phyloP scores from a whole-genome alignment of 2,329 filamentous ascomycete genomes.

The Verticillium isaacii region DNA sequence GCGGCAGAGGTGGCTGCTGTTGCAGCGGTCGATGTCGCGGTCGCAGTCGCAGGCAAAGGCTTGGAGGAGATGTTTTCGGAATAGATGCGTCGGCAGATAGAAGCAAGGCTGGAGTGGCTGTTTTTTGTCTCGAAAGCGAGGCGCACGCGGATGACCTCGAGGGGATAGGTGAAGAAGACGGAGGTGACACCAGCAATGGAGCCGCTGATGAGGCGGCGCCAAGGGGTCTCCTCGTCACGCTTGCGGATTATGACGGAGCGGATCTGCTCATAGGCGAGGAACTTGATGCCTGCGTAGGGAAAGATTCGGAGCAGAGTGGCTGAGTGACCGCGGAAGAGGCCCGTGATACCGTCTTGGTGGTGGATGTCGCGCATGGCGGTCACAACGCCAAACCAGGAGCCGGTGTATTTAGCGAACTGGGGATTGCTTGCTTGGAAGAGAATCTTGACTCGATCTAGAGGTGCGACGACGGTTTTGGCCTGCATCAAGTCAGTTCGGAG shows the following conservation, averaged over 20 bases:
- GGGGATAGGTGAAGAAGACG: conserved; percentile 92
- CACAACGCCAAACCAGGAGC: conserved; percentile 81
- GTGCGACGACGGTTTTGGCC: conserved; percentile 94
- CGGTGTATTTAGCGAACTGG: conserved; percentile 87
- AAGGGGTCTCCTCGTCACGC: conserved; percentile 71
- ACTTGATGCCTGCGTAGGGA: conserved; percentile 96
- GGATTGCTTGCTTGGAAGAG: conserved; percentile 95
- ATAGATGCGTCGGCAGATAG: conserved; percentile 85
- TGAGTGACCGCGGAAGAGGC: conserved; percentile 90
- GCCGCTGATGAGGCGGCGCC: conserved; percentile 70
- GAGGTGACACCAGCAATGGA: conserved; percentile 78
- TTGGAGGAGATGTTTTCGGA: conserved; percentile 56
- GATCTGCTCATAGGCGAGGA: conserved; percentile 95
- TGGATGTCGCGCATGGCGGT: conserved; percentile 83
- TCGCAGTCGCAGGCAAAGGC: conserved; percentile 28
- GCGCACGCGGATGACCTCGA: conserved; percentile 89
- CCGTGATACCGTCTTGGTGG: conserved; percentile 62
- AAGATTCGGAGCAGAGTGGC: conserved; percentile 93
- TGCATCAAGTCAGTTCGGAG: conserved; percentile 29
- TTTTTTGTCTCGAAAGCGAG: conserved; percentile 91
- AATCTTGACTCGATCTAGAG: conserved; percentile 96
- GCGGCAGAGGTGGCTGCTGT: conserved; percentile 39
- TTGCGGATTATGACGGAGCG: conserved; percentile 70
- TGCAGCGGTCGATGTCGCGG: conserved; percentile 36
- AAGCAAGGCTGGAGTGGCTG: conserved; percentile 62